These are phyloP conservation scores for Yamadazyma endophytica DNA, from an alignment of 805 yeast species.

Conservation along the genomic window DNA sequence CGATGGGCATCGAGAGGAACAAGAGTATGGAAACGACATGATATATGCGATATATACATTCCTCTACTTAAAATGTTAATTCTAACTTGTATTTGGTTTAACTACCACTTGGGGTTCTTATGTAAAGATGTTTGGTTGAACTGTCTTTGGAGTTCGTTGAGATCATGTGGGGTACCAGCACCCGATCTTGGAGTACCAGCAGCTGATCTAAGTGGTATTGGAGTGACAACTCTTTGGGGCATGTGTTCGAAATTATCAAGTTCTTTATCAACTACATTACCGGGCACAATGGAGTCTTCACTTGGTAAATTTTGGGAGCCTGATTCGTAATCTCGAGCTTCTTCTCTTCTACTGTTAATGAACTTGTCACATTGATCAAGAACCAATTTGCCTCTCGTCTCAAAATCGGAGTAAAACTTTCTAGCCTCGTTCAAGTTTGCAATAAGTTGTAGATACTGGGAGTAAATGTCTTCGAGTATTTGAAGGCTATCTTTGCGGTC, in stretches of 20 bases:
- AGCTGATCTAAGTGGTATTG: conserved; percentile 10
- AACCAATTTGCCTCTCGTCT: conserved; percentile 41
- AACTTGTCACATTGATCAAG: conserved; percentile 48
- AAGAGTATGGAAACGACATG: no score
- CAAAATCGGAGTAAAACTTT: conserved; percentile 64
- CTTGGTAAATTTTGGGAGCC: background rate
- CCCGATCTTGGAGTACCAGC: conserved; percentile 1
- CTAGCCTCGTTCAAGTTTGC: conserved; percentile 64
- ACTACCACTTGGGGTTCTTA: no score
- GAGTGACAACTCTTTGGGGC: conserved; percentile 9
- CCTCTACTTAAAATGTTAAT: no score
- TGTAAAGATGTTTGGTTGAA: conserved; percentile 8
- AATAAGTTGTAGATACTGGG: conserved; percentile 51
- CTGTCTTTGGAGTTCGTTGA: conserved; percentile 8
- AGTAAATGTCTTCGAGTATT: conserved; percentile 45
- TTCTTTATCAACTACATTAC: no score
- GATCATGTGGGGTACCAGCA: conserved; percentile 4
- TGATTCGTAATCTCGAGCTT: conserved; percentile 50
- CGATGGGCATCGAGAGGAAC: no score
- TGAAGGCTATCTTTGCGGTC: conserved; percentile 50
- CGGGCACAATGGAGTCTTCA: background rate
- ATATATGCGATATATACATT: no score
- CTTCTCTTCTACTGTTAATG: conserved; percentile 47
- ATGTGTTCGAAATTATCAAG: no score
- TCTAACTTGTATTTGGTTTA: no score